A percentile compares a stretch with the other conserved stretches of the same genome.
phyloP scores from a whole-genome alignment of 2,329 filamentous ascomycete species.

The Fusarium sororula region DNA sequence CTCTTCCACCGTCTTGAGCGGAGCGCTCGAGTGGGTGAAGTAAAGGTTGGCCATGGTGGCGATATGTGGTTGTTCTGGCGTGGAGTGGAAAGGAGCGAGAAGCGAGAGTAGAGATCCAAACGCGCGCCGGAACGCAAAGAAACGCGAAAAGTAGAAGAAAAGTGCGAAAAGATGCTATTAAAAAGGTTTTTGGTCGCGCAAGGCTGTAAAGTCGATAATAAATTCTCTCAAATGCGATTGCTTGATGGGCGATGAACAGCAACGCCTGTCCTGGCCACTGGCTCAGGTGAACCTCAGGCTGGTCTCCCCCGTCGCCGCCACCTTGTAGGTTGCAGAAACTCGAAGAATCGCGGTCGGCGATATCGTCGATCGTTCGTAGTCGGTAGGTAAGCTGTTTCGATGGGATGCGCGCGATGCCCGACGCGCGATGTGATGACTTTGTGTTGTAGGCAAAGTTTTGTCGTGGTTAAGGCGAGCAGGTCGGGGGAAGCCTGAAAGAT shows the following conservation, averaged over 20 bases:
- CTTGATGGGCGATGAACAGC: constrained; percentile 54
- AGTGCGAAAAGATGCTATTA: constrained; percentile 33
- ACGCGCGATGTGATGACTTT: constrained; percentile 62
- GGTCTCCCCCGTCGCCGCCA: constrained; percentile 57
- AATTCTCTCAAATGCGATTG: constrained; percentile 44
- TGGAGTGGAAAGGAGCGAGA: constrained; percentile 41
- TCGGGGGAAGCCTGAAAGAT: constrained; percentile 54
- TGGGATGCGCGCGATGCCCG: constrained; percentile 56
- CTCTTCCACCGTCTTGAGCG: constrained; percentile 97
- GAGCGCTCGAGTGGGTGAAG: constrained; percentile 92
- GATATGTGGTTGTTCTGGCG: constrained; percentile 45
- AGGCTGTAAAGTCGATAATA: constrained; percentile 47
- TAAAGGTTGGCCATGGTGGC: constrained; percentile 88
- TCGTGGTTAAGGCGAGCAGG: constrained; percentile 55
- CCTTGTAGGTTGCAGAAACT: constrained; percentile 50
- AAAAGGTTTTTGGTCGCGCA: constrained; percentile 35
- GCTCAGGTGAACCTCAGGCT: constrained; percentile 59
- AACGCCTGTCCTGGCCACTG: constrained; percentile 56
- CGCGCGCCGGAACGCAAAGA: constrained; percentile 37
- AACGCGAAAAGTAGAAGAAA: constrained; percentile 42
- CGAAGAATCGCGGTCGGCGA: constrained; percentile 49
- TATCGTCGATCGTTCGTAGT: constrained; percentile 45
- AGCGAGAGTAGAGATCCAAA: constrained; percentile 36
- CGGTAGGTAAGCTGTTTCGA: constrained; percentile 41
- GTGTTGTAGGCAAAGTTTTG: constrained; percentile 52